Evolutionary conservation across 2,329 filamentous ascomycete species (phyloP).

Genomic region (Paraphaeosphaeria sporulosa): DNA sequence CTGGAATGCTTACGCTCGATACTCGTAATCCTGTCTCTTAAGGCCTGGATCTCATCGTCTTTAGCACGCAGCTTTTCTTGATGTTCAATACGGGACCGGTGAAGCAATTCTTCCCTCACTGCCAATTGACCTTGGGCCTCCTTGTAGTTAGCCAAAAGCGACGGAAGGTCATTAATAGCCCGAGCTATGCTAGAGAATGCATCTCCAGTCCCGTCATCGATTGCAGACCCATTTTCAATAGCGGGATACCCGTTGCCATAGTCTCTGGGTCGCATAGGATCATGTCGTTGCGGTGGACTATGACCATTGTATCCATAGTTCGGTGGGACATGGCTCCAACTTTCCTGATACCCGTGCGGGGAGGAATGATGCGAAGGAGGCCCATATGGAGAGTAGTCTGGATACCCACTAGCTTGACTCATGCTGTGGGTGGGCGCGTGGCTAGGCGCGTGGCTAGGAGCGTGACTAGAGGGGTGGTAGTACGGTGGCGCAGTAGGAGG

Average conservation of each 20-base stretch:
- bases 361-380: conserved; percentile 46
- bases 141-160: conserved; percentile 55
- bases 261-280: conserved; percentile 47
- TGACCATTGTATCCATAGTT: conserved; percentile 44
- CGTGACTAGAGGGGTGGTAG: conserved; percentile 43
- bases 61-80: conserved; percentile 61
- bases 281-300: conserved; percentile 46
- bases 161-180: conserved; percentile 49
- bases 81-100: conserved; percentile 58
- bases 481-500: conserved; percentile 44
- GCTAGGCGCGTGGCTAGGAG: conserved; percentile 38
- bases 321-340: conserved; percentile 45
- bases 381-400: conserved; percentile 41
- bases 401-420: conserved; percentile 43
- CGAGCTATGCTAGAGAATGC: conserved; percentile 49
- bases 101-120: conserved; percentile 58
- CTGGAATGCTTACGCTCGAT: conserved; percentile 59
- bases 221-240: conserved; percentile 40
- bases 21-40: conserved; percentile 60
- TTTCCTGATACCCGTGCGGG: conserved; percentile 42
- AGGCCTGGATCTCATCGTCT: conserved; percentile 59
- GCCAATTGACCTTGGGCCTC: conserved; percentile 60
- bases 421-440: conserved; percentile 43
- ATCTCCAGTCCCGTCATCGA: conserved; percentile 47
- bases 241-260: conserved; percentile 37